These are phyloP conservation scores for Candida patagonica DNA, from an alignment of 805 yeast species.

Conservation along the genomic window DNA sequence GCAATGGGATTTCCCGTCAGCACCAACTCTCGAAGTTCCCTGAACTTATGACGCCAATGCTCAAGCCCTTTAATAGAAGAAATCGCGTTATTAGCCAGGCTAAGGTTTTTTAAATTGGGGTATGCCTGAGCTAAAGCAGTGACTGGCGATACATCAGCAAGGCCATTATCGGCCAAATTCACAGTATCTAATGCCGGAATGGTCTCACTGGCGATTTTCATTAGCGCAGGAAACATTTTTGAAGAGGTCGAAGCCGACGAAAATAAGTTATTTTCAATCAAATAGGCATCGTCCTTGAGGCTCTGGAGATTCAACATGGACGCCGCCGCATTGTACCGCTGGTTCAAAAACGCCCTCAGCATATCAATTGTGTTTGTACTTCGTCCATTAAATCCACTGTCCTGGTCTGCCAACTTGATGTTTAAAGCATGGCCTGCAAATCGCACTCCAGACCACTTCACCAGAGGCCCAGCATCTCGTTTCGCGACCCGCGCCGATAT, in stretches of 20 bases:
- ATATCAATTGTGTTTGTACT: conserved; percentile 34
- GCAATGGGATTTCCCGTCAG: conserved; percentile 67
- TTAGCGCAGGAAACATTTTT: conserved; percentile 82
- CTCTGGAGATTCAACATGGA: conserved; percentile 62
- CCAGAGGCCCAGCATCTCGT: conserved; percentile 49
- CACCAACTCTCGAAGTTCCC: conserved; percentile 64
- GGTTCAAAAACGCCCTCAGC: conserved; percentile 48
- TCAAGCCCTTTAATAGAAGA: conserved; percentile 52
- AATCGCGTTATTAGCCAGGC: conserved; percentile 70
- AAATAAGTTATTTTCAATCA: conserved; percentile 56
- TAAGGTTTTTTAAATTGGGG: conserved; percentile 69
- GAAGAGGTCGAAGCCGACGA: conserved; percentile 51
- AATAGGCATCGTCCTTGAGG: conserved; percentile 53
- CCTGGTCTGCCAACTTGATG: conserved; percentile 32
- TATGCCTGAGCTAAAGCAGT: conserved; percentile 60
- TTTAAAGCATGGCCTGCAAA: conserved; percentile 68
- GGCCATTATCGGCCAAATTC: conserved; percentile 40
- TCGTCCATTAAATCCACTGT: conserved; percentile 9
- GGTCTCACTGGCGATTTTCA: conserved; percentile 63
- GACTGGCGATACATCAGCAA: conserved; percentile 52
- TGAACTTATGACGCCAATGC: conserved; percentile 68
- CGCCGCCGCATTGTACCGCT: conserved; percentile 56
- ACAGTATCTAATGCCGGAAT: conserved; percentile 51
- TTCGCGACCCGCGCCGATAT: conserved; percentile 51
- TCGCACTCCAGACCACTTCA: conserved; percentile 62